phyloP scores from a whole-genome alignment of 805 yeast species.

The Teunomyces kruisii region DNA sequence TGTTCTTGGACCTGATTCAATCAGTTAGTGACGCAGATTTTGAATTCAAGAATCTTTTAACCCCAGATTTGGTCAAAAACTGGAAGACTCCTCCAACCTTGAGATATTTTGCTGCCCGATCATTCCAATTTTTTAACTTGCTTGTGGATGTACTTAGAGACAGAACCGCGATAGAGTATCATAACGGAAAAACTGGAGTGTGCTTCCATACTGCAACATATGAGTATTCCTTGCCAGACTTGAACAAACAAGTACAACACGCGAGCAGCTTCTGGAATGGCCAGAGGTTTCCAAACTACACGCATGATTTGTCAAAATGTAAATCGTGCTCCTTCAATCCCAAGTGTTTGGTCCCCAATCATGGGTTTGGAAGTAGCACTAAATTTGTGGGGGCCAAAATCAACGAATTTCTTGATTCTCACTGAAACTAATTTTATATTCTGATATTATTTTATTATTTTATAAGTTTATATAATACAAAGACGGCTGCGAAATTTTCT shows the following conservation, averaged over 20 bases:
- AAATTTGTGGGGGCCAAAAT: neutral
- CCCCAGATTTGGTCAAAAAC: slow-evolving; percentile 26
- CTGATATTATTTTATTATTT: neutral
- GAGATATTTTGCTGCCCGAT: slow-evolving; percentile 54
- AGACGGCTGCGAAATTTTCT: neutral
- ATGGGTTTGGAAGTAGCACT: neutral
- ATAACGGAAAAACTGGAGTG: slow-evolving; percentile 30
- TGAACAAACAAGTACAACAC: slow-evolving; percentile 27
- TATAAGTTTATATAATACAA: neutral
- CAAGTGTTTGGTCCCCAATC: slow-evolving; percentile 14
- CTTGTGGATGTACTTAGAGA: slow-evolving; percentile 36
- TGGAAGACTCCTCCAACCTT: slow-evolving; percentile 62
- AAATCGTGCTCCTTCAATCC: slow-evolving; percentile 51
- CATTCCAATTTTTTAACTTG: slow-evolving; percentile 45
- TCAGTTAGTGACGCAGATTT: slow-evolving; percentile 8
- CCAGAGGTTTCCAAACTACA: slow-evolving; percentile 45
- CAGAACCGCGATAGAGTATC: slow-evolving; percentile 54
- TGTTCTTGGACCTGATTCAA: slow-evolving; percentile 6
- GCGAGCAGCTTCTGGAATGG: slow-evolving; percentile 62
- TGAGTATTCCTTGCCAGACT: slow-evolving; percentile 30
- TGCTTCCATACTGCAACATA: slow-evolving; percentile 42
- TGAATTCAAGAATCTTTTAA: slow-evolving; percentile 19
- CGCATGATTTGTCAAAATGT: slow-evolving; percentile 46
- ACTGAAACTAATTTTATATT: neutral
- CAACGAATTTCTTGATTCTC: neutral